phyloP scores from a whole-genome alignment of 106 monocot genomes.

The Dendrobium officinale region DNA sequence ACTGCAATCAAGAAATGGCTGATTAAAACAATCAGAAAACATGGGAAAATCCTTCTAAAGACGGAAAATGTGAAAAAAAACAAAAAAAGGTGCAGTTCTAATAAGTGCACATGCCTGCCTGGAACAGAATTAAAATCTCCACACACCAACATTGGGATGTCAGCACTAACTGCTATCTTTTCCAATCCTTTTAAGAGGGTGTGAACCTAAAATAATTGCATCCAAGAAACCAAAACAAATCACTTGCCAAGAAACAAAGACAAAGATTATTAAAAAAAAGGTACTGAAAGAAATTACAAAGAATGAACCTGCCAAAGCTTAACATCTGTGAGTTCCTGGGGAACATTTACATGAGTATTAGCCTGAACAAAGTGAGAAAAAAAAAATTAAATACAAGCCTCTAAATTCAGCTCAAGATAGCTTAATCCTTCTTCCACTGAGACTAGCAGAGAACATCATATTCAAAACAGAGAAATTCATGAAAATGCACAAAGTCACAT shows the following conservation, averaged over 20 bases:
- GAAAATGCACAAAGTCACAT: background rate
- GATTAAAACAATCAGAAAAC: background rate
- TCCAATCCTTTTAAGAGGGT: conserved; percentile 93
- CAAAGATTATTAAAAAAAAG: too few relatives aligned
- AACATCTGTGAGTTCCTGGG: conserved; percentile 57
- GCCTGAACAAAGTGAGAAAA: conserved; percentile 26
- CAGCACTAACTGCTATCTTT: conserved; percentile 89
- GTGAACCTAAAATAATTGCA: conserved; percentile 50
- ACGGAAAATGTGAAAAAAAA: background rate
- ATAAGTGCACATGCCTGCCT: conserved; percentile 45
- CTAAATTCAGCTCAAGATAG: background rate
- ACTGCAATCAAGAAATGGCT: conserved; percentile 34
- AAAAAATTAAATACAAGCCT: background rate
- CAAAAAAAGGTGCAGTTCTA: background rate
- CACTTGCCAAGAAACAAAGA: background rate
- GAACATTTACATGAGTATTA: conserved; percentile 62
- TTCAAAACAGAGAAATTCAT: background rate
- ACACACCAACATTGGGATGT: conserved; percentile 98
- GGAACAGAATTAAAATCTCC: conserved; percentile 96
- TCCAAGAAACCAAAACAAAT: background rate
- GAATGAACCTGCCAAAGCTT: conserved; percentile 91
- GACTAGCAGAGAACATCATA: background rate
- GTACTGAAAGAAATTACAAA: background rate
- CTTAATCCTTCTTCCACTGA: background rate
- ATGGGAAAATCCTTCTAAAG: background rate